These are phyloP conservation scores for Thermothelomyces thermophilus DNA, from an alignment of 2,329 filamentous ascomycete genomes.

Conservation along the genomic window DNA sequence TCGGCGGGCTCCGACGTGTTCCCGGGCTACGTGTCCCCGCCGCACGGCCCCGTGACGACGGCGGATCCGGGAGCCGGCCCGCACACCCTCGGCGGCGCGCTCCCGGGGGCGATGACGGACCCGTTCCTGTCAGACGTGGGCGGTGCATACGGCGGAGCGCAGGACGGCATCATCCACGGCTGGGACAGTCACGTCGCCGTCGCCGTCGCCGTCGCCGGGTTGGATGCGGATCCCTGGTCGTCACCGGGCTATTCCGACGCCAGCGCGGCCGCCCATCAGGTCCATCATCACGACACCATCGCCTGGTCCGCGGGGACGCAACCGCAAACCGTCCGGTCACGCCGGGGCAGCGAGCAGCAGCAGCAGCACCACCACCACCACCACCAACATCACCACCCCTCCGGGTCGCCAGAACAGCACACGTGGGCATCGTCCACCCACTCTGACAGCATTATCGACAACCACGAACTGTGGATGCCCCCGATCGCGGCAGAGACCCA, in stretches of 20 bases:
- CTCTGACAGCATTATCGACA: not conserved
- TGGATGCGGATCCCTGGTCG: not conserved
- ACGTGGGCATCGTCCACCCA: not conserved
- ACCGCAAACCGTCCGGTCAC: not conserved
- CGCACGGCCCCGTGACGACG: conserved; percentile 8
- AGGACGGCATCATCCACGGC: conserved; percentile 7
- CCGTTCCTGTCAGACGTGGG: conserved; percentile 18
- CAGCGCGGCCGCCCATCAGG: not conserved
- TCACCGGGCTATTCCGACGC: not conserved
- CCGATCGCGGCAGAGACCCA: not conserved
- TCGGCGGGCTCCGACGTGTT: conserved; percentile 5
- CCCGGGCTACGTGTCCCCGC: conserved; percentile 20
- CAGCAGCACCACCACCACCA: not conserved
- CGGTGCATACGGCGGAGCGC: conserved; percentile 6
- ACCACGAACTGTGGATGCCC: conserved; percentile 9
- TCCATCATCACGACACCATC: not conserved
- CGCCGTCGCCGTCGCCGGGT: too few species aligned
- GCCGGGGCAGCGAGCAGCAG: not conserved
- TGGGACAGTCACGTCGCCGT: not conserved
- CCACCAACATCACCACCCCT: conserved; percentile 1
- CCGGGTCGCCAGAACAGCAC: conserved; percentile 4
- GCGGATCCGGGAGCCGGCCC: conserved; percentile 1
- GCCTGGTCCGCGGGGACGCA: conserved; percentile 7
- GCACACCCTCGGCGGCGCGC: conserved; percentile 3
- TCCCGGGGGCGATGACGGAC: conserved; percentile 19